Evolutionary conservation across 2,329 filamentous ascomycete genomes (phyloP).

Genomic region (Elsinoe batatas): DNA sequence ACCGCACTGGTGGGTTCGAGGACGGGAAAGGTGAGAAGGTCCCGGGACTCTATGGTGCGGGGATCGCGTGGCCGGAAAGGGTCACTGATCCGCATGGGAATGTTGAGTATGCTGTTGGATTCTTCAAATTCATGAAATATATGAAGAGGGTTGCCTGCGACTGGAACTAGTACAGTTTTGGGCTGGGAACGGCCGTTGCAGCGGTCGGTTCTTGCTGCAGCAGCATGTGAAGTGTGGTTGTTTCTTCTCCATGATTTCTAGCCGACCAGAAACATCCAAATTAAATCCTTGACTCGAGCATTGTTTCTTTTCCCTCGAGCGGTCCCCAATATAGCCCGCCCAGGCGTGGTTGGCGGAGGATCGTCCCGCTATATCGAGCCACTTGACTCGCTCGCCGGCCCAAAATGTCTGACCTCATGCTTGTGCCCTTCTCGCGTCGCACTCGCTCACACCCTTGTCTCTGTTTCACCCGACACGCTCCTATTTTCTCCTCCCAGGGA

Average conservation of each 20-base stretch:
- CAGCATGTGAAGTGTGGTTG: background rate
- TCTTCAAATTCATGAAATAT: conserved; percentile 58
- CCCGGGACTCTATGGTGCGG: conserved; percentile 49
- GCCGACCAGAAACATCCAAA: no score
- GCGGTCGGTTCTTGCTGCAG: background rate
- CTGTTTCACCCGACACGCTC: background rate
- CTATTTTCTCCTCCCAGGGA: background rate
- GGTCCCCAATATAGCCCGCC: background rate
- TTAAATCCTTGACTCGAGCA: background rate
- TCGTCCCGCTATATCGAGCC: conserved; percentile 12
- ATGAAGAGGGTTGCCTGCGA: conserved; percentile 44
- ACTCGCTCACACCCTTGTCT: background rate
- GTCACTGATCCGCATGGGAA: conserved; percentile 53
- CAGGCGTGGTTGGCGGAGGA: conserved; percentile 5
- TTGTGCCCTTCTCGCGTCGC: background rate
- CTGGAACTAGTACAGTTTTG: conserved; percentile 32
- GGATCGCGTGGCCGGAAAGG: conserved; percentile 54
- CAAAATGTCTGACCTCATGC: conserved; percentile 6
- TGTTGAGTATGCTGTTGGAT: conserved; percentile 52
- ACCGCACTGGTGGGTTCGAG: conserved; percentile 30
- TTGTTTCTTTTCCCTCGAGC: background rate
- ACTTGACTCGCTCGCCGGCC: background rate
- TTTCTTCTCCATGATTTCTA: no score
- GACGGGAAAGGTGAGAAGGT: conserved; percentile 27
- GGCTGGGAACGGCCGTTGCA: background rate